phyloP scores from a whole-genome alignment of 2,329 filamentous ascomycete species.

The Aspergillus pseudoviridinutans region DNA sequence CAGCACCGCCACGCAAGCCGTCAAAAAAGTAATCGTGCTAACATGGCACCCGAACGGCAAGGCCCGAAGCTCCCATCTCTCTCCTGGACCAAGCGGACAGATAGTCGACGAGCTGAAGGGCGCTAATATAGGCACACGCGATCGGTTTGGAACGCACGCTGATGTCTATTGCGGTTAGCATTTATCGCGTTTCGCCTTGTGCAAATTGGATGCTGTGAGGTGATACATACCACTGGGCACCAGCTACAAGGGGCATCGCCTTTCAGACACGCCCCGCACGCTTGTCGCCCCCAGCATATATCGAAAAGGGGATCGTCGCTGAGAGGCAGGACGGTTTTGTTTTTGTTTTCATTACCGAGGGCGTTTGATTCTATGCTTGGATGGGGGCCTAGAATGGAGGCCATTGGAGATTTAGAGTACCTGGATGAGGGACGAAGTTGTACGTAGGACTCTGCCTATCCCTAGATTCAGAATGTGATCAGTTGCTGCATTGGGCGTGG shows the following conservation, averaged over 20 bases:
- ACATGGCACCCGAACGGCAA: conserved; percentile 38
- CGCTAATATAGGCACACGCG: conserved; percentile 35
- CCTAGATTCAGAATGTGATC: neutral
- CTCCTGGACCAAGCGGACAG: conserved; percentile 37
- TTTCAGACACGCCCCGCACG: conserved; percentile 31
- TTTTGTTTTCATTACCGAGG: neutral
- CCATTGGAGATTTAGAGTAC: neutral
- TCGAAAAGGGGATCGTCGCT: conserved; percentile 26
- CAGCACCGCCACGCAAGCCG: conserved; percentile 28
- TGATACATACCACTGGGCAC: conserved; percentile 34
- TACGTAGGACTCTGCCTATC: neutral
- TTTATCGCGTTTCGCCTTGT: neutral
- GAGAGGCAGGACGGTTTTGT: neutral
- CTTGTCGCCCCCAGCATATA: conserved; percentile 35
- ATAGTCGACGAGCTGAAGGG: conserved; percentile 32
- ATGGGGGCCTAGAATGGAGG: neutral
- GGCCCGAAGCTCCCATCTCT: conserved; percentile 42
- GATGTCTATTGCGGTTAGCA: conserved; percentile 27
- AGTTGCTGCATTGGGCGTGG: too few species aligned
- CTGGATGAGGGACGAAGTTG: neutral
- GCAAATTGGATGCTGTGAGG: neutral
- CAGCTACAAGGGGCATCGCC: conserved; percentile 34
- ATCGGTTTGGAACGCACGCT: conserved; percentile 37
- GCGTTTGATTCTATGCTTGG: neutral
- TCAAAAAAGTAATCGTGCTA: conserved; percentile 38